Conservation (phyloP, 768 basidiomycete species). For the Lactarius tabidus region DNA sequence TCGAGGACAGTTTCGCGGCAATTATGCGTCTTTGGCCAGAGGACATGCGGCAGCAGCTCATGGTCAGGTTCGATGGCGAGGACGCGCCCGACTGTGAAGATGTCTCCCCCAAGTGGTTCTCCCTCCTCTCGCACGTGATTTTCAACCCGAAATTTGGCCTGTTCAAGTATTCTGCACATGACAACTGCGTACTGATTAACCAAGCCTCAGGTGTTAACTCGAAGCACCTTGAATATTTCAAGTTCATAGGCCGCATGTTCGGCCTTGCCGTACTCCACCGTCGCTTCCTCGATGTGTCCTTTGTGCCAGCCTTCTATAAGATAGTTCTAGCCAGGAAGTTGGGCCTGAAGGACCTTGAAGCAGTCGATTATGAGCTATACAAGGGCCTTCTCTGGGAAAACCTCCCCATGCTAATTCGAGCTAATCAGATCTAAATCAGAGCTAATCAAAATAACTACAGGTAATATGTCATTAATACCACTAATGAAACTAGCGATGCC, state of each 20-base stretch:
- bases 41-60: constrained; percentile 64
- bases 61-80: constrained; percentile 76
- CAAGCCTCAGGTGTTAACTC: constrained; percentile 72
- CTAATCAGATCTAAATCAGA: too few species aligned
- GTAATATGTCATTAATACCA: too few species aligned
- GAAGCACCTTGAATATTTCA: constrained; percentile 76
- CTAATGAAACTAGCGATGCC: too few species aligned
- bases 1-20: constrained; percentile 83
- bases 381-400: too few species aligned
- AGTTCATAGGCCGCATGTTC: constrained; percentile 70
- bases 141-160: constrained; percentile 81
- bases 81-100: constrained; percentile 79
- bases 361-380: constrained; percentile 64
- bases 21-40: constrained; percentile 77
- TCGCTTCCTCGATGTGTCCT: constrained; percentile 75
- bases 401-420: too few species aligned
- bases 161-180: constrained; percentile 75
- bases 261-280: constrained; percentile 76
- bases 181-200: constrained; percentile 81
- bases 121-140: constrained; percentile 77
- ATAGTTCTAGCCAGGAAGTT: constrained; percentile 63
- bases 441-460: too few species aligned
- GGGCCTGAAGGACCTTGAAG: constrained; percentile 60
- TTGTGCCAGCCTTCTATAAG: constrained; percentile 79
- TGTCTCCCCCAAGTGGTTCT: constrained; percentile 84